Base-by-base conservation (phyloP, 2,329 filamentous ascomycete genomes). In the Podosphaera xanthii region DNA sequence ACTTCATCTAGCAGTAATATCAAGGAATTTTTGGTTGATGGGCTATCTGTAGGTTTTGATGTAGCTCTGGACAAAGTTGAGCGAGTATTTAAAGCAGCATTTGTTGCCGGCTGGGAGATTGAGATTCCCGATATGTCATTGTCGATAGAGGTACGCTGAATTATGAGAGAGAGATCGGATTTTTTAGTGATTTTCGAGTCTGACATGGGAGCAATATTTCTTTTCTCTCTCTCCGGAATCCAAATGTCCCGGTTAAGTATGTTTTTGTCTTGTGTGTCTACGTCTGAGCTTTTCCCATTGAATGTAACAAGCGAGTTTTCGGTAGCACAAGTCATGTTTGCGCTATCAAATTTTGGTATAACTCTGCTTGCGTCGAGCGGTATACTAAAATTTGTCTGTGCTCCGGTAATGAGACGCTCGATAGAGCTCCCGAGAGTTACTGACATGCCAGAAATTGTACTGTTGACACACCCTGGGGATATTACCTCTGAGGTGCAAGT, bases 291-390 rank as follows among this genome's bases (percentile, higher is more conserved):
- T 42, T 65, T 60, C 3, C 83, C 84, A 64, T 86, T 79, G 69
- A 96, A 94, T 0, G 86, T 88, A 14, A 97, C 84, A 3, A 98
- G 76, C 0, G 88, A 84, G 66, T 97, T 97, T 69, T 96, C 85
- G 0, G 83, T 81, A 7, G 81, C 80, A 70, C 92, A 98, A 59
- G 86, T 89, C 14, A 95, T 74, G 63, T 84, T 84, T 38, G 78
- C 79, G 4, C 77, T 72, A 66, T 85, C 91, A 70, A 97, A 87
- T 55, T 88, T 79, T 1, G 83, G 81, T 59, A 95, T 72, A 58
- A 97, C 79, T 6, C 76, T 76, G 0, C 79, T 79, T 3, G 79
- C 76, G 52, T 85, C 80, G 0, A 98, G 77, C 0, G 86, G 79
- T 53, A 98, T 79, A 2, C 82, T 83, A 71, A 87, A 97, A 64